phyloP scores from a whole-genome alignment of 169 alveolate species.

The Cryptosporidium sp. region DNA sequence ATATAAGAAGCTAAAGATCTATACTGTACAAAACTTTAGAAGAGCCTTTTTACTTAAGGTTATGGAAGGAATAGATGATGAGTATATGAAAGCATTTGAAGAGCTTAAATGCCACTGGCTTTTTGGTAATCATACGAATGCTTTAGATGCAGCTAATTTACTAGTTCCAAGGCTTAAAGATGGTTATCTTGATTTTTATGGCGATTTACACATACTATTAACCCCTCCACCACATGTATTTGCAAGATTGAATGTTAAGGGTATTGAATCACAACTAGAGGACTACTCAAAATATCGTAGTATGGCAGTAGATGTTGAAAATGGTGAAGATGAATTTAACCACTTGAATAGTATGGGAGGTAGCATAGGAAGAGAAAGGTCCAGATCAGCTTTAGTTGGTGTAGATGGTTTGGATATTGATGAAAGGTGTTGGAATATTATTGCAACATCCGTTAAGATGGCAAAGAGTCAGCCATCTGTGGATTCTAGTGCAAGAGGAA shows the following conservation, averaged over 20 bases:
- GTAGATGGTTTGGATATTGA: constrained; percentile 74
- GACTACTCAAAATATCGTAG: constrained; percentile 16
- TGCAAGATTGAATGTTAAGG: constrained; percentile 72
- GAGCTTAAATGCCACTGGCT: constrained; percentile 75
- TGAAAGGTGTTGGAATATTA: constrained; percentile 70
- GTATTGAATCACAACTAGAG: constrained; percentile 50
- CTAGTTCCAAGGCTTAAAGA: constrained; percentile 62
- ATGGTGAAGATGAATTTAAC: constrained; percentile 50
- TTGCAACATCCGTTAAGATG: constrained; percentile 74
- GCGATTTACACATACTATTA: constrained; percentile 59
- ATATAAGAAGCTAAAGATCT: constrained; percentile 85
- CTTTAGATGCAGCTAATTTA: constrained; percentile 68
- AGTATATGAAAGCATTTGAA: constrained; percentile 70
- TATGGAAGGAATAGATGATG: constrained; percentile 82
- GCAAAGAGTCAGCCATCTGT: constrained; percentile 76
- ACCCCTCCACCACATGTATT: constrained; percentile 76
- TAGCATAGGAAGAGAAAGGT: constrained; percentile 73
- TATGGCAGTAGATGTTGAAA: constrained; percentile 40
- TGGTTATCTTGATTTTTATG: constrained; percentile 67
- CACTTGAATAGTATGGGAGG: constrained; percentile 39
- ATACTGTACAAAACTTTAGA: constrained; percentile 89
- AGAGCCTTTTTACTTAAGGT: constrained; percentile 87
- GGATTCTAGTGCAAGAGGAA: constrained; percentile 73
- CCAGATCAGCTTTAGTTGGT: constrained; percentile 73
- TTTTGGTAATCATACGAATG: constrained; percentile 66